Conservation (phyloP, 331 rosid genomes). For the Malus hybrid region DNA sequence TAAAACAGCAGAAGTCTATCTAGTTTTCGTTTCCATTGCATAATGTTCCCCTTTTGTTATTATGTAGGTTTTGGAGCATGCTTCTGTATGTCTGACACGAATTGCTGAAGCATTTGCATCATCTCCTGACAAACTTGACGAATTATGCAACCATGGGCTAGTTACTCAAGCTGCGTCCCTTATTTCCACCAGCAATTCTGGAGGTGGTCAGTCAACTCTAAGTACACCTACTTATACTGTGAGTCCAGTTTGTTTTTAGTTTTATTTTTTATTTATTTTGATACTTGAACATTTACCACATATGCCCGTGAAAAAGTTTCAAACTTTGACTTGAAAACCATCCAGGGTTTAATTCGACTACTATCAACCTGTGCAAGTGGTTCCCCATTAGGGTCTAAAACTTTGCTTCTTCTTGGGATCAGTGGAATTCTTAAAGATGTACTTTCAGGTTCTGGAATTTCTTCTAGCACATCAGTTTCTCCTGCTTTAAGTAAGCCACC, state of each 20-base stretch:
- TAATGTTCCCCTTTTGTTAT: background rate
- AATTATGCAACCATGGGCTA: slow-evolving; percentile 85
- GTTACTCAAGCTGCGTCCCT: slow-evolving; percentile 94
- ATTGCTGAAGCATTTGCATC: slow-evolving; percentile 98
- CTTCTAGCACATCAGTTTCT: slow-evolving; percentile 72
- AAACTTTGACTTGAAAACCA: slow-evolving; percentile 18
- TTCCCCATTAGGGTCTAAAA: slow-evolving; percentile 87
- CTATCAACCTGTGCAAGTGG: slow-evolving; percentile 99
- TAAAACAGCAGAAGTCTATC: background rate
- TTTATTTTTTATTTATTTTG: background rate
- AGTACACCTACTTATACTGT: slow-evolving; percentile 93
- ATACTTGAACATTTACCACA: background rate
- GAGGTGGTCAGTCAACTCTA: slow-evolving; percentile 96
- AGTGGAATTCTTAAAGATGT: slow-evolving; percentile 95
- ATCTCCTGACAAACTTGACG: slow-evolving; percentile 87
- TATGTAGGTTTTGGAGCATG: slow-evolving; percentile 92
- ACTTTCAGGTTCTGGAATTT: slow-evolving; percentile 79
- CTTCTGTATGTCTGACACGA: slow-evolving; percentile 96
- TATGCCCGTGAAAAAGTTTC: background rate
- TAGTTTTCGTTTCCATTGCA: background rate
- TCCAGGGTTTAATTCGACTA: slow-evolving; percentile 96
- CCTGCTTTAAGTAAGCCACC: slow-evolving; percentile 88
- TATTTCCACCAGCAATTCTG: slow-evolving; percentile 84
- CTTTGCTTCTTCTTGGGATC: slow-evolving; percentile 82
- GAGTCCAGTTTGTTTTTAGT: slow-evolving; percentile 17